A percentile compares a stretch with the other conserved stretches of the same genome.
These are phyloP conservation scores for Lichtheimia ornata DNA, from an alignment of 371 early-diverging fungal species.

Conservation along the genomic window DNA sequence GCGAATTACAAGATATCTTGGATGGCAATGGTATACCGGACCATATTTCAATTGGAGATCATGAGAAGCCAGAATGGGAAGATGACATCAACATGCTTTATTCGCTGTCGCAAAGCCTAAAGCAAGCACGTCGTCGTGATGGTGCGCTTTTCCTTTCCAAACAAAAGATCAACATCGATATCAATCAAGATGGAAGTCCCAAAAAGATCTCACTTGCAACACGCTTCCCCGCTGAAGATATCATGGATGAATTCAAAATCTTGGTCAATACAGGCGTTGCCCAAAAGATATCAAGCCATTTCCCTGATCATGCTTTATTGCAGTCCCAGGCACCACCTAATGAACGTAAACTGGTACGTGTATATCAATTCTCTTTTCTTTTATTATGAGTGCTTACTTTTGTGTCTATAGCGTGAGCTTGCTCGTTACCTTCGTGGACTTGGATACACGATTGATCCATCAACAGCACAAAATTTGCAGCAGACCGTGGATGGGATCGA, in stretches of 20 bases:
- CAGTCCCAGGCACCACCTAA: constrained; percentile 70
- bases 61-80: constrained; percentile 73
- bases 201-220: constrained; percentile 58
- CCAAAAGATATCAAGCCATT: constrained; percentile 74
- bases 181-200: constrained; percentile 38
- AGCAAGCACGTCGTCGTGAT: constrained; percentile 12
- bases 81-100: constrained; percentile 95
- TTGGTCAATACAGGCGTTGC: constrained; percentile 93
- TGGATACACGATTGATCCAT: constrained; percentile 51
- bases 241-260: constrained; percentile 95
- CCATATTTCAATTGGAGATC: constrained; percentile 13
- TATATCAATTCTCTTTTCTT: not conserved
- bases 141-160: constrained; percentile 23
- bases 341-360: constrained; percentile 37
- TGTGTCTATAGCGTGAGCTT: constrained; percentile 37
- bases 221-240: constrained; percentile 84
- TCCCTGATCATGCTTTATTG: constrained; percentile 87
- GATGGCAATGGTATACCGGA: constrained; percentile 46
- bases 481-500: constrained; percentile 69
- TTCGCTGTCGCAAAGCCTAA: constrained; percentile 81
- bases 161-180: constrained; percentile 11
- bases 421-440: constrained; percentile 53
- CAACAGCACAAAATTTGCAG: constrained; percentile 61
- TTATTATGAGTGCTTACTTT: not conserved
- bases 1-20: constrained; percentile 81